These are phyloP conservation scores for Hysterium pulicare DNA, from an alignment of 2,329 filamentous ascomycete species.

Conservation along the genomic window DNA sequence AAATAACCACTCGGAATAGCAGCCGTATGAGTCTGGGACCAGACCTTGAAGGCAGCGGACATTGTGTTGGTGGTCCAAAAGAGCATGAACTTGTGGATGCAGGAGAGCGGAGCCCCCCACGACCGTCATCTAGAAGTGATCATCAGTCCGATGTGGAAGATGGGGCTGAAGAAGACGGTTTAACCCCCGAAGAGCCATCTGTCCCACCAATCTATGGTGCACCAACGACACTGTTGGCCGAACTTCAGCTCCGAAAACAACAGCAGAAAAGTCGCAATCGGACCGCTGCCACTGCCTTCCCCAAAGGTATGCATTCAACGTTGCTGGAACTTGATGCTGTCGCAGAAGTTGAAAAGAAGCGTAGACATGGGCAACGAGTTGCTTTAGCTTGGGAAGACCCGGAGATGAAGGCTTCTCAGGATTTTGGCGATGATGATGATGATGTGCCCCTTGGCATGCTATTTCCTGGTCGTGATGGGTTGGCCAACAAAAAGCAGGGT, in stretches of 20 bases:
- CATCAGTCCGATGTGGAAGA: constrained; percentile 11
- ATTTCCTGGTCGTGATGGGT: constrained; percentile 58
- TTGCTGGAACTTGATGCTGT: constrained; percentile 88
- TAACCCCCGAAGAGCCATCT: constrained; percentile 43
- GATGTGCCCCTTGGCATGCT: constrained; percentile 86
- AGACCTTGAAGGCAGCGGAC: constrained; percentile 25
- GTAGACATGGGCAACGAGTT: constrained; percentile 70
- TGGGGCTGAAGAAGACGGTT: constrained; percentile 34
- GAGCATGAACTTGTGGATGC: constrained; percentile 15
- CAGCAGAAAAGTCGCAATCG: constrained; percentile 79
- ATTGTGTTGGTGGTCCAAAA: constrained; percentile 14
- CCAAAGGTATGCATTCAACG: constrained; percentile 85
- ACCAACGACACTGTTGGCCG: constrained; percentile 87
- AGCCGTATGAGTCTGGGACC: constrained; percentile 36
- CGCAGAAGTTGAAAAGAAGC: constrained; percentile 75
- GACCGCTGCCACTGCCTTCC: constrained; percentile 60
- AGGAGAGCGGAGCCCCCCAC: constrained; percentile 14
- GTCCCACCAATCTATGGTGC: constrained; percentile 58
- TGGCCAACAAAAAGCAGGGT: constrained; percentile 46
- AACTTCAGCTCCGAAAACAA: constrained; percentile 85
- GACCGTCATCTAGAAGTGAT: constrained; percentile 16
- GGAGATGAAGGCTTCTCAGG: constrained; percentile 32
- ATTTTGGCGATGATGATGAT: constrained; percentile 59
- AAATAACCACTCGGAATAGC: constrained; percentile 29
- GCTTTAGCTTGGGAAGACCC: constrained; percentile 88